Evolutionary conservation across 2,329 filamentous ascomycete species (phyloP).

Genomic region (Phaeosphaeria sp.): DNA sequence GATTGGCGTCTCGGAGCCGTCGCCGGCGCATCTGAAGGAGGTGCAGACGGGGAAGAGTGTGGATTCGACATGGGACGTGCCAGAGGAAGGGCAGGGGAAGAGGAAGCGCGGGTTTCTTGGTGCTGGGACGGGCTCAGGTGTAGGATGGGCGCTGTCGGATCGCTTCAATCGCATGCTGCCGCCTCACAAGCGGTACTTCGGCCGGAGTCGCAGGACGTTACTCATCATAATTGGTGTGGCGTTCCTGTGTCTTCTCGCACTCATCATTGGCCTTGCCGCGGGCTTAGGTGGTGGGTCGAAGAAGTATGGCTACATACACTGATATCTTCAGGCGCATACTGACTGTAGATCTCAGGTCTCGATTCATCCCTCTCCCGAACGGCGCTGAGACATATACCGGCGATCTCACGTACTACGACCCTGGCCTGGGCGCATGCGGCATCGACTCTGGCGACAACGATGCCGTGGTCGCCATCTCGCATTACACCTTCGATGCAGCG

Average conservation of each 20-base stretch:
- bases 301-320: conserved; percentile 12
- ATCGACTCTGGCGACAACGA: conserved; percentile 61
- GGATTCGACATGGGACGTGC: conserved; percentile 20
- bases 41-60: conserved; percentile 1
- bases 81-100: conserved; percentile 17
- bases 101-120: conserved; percentile 12
- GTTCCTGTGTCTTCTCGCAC: conserved; percentile 44
- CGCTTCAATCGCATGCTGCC: conserved; percentile 47
- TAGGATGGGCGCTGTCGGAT: conserved; percentile 34
- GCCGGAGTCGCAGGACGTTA: conserved; percentile 48
- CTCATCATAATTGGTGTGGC: conserved; percentile 43
- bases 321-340: conserved; percentile 4
- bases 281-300: conserved; percentile 39
- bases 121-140: conserved; percentile 18
- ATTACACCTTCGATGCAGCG: conserved; percentile 69
- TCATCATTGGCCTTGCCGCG: conserved; percentile 53
- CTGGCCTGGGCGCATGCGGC: conserved; percentile 74
- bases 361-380: conserved; percentile 60
- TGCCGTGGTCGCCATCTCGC: conserved; percentile 70
- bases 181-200: conserved; percentile 48
- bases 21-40: conserved; percentile 26
- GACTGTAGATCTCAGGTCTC: conserved; percentile 24
- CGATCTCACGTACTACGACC: conserved; percentile 73
- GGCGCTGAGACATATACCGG: conserved; percentile 63
- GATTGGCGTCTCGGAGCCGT: conserved; percentile 18